These are phyloP conservation scores for Wickerhamomyces mucosus DNA, from an alignment of 805 yeast genomes.

Conservation along the genomic window DNA sequence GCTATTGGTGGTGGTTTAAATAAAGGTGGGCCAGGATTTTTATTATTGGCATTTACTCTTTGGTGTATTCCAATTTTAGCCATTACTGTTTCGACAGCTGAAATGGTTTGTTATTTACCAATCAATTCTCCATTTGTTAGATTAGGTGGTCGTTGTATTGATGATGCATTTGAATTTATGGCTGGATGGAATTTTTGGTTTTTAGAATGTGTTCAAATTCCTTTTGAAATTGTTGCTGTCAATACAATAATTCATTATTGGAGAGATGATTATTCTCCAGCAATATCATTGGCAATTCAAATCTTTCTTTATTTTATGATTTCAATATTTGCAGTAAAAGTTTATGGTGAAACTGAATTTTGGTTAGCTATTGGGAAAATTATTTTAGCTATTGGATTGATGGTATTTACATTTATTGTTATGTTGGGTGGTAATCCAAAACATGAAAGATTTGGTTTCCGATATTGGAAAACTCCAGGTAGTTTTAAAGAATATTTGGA, in stretches of 20 bases:
- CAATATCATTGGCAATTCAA: conserved; percentile 57
- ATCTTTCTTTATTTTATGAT: conserved; percentile 51
- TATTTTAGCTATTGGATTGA: conserved; percentile 62
- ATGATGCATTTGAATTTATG: conserved; percentile 64
- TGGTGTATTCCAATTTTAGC: conserved; percentile 66
- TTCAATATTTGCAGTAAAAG: conserved; percentile 62
- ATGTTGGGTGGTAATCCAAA: conserved; percentile 86
- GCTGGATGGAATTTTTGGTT: conserved; percentile 79
- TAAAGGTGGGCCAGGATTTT: conserved; percentile 61
- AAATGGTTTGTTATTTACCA: conserved; percentile 70
- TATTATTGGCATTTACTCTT: conserved; percentile 52
- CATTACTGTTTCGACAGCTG: conserved; percentile 67
- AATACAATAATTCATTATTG: conserved; percentile 73
- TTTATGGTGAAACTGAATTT: conserved; percentile 78
- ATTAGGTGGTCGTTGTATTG: conserved; percentile 66
- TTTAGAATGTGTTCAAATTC: conserved; percentile 67
- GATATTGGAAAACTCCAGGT: conserved; percentile 45
- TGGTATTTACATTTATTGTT: conserved; percentile 65
- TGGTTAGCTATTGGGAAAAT: conserved; percentile 70
- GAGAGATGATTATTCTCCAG: conserved; percentile 70
- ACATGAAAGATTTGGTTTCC: conserved; percentile 51
- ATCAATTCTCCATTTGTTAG: conserved; percentile 69
- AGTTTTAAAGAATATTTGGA: conserved; percentile 48
- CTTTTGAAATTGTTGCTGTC: conserved; percentile 76
- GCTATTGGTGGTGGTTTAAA: conserved; percentile 57